Conservation (phyloP, 2,329 filamentous ascomycete genomes). For the Aspergillus tubingensis region DNA sequence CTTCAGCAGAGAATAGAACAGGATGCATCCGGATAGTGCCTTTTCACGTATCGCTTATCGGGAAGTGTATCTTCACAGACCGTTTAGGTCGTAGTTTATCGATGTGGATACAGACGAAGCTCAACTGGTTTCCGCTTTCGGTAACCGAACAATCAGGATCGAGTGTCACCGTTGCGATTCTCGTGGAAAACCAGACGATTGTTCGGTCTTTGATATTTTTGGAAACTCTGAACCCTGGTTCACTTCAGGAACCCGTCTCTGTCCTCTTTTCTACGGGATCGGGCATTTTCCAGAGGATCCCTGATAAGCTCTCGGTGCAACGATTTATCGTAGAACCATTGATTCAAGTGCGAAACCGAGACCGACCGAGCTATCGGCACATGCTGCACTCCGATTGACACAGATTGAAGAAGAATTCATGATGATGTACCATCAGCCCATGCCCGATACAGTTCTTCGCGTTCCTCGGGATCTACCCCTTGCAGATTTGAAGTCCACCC, state of each 20-base stretch:
- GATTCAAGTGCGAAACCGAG: not conserved
- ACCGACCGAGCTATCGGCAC: not conserved
- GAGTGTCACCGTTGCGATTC: constrained; percentile 15
- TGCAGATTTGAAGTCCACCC: constrained; percentile 7
- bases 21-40: constrained; percentile 6
- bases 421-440: not conserved
- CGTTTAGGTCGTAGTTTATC: constrained; percentile 1
- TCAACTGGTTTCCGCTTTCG: constrained; percentile 24
- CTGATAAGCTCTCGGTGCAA: not conserved
- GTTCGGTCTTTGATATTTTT: not conserved
- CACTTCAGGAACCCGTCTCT: not conserved
- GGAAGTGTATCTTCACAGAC: not conserved
- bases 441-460: not conserved
- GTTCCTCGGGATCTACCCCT: constrained; percentile 3
- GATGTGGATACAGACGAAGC: constrained; percentile 10
- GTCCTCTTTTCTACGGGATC: not conserved
- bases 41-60: not conserved
- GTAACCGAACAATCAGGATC: constrained; percentile 10
- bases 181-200: not conserved
- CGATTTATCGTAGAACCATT: not conserved
- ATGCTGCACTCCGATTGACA: not conserved
- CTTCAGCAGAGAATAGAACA: not conserved
- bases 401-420: not conserved
- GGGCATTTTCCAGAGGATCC: not conserved
- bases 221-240: not conserved